phyloP scores from a whole-genome alignment of 202 grass and related monocot genomes.

The Schoenoplectus tabernaemontani region DNA sequence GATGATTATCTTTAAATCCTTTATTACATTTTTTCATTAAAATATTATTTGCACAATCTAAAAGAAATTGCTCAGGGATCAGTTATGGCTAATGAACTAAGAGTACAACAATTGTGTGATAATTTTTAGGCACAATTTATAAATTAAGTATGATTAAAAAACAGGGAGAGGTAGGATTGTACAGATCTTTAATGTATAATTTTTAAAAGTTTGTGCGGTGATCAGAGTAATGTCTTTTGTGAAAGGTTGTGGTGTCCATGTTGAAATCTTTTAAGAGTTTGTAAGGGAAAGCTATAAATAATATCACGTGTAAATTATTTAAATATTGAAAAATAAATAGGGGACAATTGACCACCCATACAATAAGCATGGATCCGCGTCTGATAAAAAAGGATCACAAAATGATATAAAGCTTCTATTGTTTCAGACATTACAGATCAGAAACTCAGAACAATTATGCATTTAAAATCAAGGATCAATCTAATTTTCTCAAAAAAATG shows the following conservation, averaged over 20 bases:
- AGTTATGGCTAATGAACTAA: background rate
- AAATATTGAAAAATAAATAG: background rate
- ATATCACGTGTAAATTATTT: no score
- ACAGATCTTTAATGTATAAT: background rate
- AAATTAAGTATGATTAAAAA: background rate
- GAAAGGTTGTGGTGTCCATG: background rate
- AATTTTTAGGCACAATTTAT: background rate
- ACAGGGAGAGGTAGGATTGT: background rate
- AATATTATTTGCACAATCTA: background rate
- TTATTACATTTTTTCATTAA: background rate
- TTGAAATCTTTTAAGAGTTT: background rate
- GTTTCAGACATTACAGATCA: background rate
- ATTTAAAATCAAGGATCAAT: background rate
- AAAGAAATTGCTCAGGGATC: background rate
- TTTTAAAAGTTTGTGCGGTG: background rate
- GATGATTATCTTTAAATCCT: background rate
- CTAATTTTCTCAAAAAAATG: background rate
- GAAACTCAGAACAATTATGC: background rate
- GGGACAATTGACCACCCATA: background rate
- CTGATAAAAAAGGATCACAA: background rate
- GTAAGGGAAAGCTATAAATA: no score
- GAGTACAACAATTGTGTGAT: background rate
- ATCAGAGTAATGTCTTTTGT: background rate
- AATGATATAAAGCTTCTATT: background rate
- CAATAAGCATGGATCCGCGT: background rate